Evolutionary conservation across 257 asterid genomes (phyloP).

Genomic region (Petrea volubilis): DNA sequence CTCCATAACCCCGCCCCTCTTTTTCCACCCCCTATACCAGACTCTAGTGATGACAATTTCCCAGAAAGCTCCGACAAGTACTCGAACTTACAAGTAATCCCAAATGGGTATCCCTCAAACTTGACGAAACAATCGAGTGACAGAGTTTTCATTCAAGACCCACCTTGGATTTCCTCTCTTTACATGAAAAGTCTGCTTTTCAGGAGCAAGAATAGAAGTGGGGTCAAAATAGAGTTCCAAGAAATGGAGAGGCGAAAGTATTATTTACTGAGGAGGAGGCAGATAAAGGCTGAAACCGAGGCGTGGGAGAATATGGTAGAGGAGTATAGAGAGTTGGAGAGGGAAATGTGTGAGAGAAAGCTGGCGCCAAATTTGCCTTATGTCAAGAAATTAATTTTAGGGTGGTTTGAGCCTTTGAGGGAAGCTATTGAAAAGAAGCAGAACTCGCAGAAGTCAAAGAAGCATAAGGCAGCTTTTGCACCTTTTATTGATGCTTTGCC

Average conservation of each 20-base stretch:
- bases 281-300: conserved; percentile 82
- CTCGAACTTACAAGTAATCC: conserved; percentile 39
- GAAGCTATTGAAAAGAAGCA: conserved; percentile 80
- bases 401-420: conserved; percentile 92
- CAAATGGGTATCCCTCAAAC: conserved; percentile 41
- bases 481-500: conserved; percentile 75
- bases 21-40: conserved; percentile 58
- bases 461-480: conserved; percentile 65
- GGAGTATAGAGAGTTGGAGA: conserved; percentile 83
- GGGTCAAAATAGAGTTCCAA: conserved; percentile 57
- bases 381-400: conserved; percentile 73
- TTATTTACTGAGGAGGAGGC: conserved; percentile 66
- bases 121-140: conserved; percentile 33
- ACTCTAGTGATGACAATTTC: conserved; percentile 55
- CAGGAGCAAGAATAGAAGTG: conserved; percentile 45
- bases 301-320: conserved; percentile 94
- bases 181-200: conserved; percentile 65
- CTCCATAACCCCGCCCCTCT: conserved; percentile 43
- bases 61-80: conserved; percentile 37
- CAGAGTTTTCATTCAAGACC: conserved; percentile 73
- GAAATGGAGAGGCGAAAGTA: conserved; percentile 84
- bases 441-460: conserved; percentile 53
- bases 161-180: conserved; percentile 85
- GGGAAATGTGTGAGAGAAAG: conserved; percentile 92
- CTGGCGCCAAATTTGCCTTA: conserved; percentile 90